Base-by-base conservation (phyloP, 1,284 basidiomycete species). In the Marasmius sp. region DNA sequence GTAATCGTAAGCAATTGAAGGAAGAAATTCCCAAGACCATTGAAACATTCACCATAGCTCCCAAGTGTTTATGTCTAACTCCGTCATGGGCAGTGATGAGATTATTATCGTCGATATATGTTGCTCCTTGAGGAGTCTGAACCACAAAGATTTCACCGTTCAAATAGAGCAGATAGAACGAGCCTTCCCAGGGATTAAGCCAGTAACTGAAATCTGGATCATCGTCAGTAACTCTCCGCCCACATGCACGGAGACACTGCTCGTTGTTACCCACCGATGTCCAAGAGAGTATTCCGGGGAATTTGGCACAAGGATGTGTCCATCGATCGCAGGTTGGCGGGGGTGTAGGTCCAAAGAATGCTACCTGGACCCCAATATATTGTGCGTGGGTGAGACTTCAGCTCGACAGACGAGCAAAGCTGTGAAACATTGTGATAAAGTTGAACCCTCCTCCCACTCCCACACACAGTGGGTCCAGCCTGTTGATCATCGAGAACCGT, bases 141-240 rank as follows among this genome's bases (percentile, higher is more conserved):
- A 82, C 72, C 39, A 75, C 71, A 39, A 82, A 68, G 58, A 73
- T 71, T 43, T 74, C 67, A 1, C 75, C 70, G 59, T 80, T 66
- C 68, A 74, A 69, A 63, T 65, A 72, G 12, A 76, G 67, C 10
- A 59, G 59, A 49, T 68, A 69, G 43, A 60, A 27, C 27, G 27
- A 27, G 2, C 27, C 27, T 27, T 27, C 27, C 27, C 27, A 5
- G 27, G 27, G 27, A 2, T 27, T 5, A 27, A 27, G 27, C 27
- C 27, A 27, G 27, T 27, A 61, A 36, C 27, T 27, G 52, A 50
- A 57, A 55, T 61, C 59, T 34, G 6, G n/a, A 33, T 27, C 12
- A n/a, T 7, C n/a, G 27, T 18, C 47, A 49, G 22, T 47, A 16
- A 49, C 48, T 49, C 58, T 27, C 33, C 48, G 37, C 10, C 47